Conservation (phyloP, 176 grass and related monocot genomes). For the Aegilops sharonensis region DNA sequence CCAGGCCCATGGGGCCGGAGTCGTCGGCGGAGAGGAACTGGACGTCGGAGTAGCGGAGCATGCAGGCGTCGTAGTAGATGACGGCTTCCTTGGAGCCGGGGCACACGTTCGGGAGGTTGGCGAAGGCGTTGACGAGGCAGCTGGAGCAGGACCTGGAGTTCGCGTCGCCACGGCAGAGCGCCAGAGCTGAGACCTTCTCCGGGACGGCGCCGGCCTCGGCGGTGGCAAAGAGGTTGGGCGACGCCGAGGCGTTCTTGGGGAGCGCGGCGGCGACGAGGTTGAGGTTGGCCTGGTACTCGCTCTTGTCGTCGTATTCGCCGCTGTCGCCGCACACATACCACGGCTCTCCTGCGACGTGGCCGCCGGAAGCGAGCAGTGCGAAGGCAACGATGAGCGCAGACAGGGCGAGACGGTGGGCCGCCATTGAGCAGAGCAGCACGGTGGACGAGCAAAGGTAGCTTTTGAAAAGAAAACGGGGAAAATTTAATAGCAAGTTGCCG, state of each 20-base stretch:
- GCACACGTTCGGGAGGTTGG: background rate
- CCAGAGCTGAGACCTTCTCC: conserved; percentile 3
- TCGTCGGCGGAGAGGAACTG: background rate
- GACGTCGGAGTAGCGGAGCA: conserved; percentile 22
- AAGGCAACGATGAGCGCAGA: background rate
- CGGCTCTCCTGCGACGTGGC: background rate
- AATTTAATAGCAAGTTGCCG: too few relatives aligned
- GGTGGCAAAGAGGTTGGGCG: conserved; percentile 26
- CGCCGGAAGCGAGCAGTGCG: background rate
- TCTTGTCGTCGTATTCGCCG: conserved; percentile 25
- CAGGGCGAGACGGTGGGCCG: background rate
- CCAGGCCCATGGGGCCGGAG: background rate
- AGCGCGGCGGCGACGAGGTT: background rate
- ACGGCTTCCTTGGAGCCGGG: background rate
- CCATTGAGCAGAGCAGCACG: background rate
- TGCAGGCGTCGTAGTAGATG: conserved; percentile 35
- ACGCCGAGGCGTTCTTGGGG: conserved; percentile 22
- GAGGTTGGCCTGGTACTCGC: conserved; percentile 33
- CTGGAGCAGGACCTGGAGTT: background rate
- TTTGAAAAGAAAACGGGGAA: too few relatives aligned
- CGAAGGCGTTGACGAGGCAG: conserved; percentile 33
- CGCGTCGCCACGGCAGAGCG: conserved; percentile 45
- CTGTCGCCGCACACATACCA: background rate
- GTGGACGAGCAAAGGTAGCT: too few relatives aligned
- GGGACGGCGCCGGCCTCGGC: conserved; percentile 6